phyloP scores from a whole-genome alignment of 2,329 filamentous ascomycete genomes.

The Colletotrichum sp. region DNA sequence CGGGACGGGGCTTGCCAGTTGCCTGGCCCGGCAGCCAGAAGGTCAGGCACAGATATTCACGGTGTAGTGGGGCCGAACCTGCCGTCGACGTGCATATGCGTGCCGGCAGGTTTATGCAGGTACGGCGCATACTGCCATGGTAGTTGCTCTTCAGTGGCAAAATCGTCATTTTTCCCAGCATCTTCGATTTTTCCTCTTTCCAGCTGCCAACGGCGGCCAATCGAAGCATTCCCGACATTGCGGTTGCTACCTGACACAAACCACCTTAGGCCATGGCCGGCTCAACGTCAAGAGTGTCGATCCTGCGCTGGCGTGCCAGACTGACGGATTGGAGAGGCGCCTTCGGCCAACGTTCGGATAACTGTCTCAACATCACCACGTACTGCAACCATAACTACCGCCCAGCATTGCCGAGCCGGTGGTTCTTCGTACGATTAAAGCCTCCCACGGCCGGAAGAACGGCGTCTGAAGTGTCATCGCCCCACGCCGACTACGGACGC shows the following conservation, averaged over 20 bases:
- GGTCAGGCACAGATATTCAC: background rate
- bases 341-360: background rate
- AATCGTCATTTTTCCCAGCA: background rate
- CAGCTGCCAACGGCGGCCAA: background rate
- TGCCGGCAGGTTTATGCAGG: slow-evolving; percentile 3
- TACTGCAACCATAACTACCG: background rate
- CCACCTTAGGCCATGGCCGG: background rate
- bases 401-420: background rate
- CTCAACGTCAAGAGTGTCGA: background rate
- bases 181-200: background rate
- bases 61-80: background rate
- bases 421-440: background rate
- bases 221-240: background rate
- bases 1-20: background rate
- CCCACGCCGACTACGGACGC: background rate
- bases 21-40: background rate
- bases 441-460: background rate
- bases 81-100: background rate
- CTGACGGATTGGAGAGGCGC: background rate
- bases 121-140: background rate
- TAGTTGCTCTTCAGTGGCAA: background rate
- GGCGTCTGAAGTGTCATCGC: background rate
- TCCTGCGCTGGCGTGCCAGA: background rate
- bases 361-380: background rate
- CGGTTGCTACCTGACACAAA: background rate